These are phyloP conservation scores for Suhomyces anneliseae DNA, from an alignment of 1,139 yeast species.

Conservation along the genomic window DNA sequence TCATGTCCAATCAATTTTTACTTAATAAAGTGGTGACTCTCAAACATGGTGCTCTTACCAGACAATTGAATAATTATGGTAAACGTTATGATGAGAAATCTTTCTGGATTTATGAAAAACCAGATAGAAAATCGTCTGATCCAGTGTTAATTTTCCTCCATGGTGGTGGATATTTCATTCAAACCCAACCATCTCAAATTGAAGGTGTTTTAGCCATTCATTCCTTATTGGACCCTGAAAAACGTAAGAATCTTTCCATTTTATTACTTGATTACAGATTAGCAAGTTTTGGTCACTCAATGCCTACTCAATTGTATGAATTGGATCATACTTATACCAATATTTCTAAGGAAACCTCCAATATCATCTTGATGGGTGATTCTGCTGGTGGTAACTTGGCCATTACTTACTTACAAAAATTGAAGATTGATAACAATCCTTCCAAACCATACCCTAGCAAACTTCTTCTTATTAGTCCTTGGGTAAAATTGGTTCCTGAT, in stretches of 20 bases:
- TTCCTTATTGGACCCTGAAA: slow-evolving; percentile 28
- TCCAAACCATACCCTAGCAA: slow-evolving; percentile 30
- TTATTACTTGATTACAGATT: slow-evolving; percentile 42
- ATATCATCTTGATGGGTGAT: slow-evolving; percentile 40
- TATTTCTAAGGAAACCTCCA: slow-evolving; percentile 29
- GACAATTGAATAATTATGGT: slow-evolving; percentile 31
- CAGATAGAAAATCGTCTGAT: slow-evolving; percentile 27
- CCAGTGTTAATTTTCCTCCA: slow-evolving; percentile 42
- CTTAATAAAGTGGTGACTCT: slow-evolving; percentile 9
- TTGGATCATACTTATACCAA: slow-evolving; percentile 30
- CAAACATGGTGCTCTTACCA: slow-evolving; percentile 8
- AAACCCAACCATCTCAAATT: slow-evolving; percentile 36
- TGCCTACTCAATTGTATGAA: slow-evolving; percentile 40
- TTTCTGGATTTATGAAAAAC: slow-evolving; percentile 38
- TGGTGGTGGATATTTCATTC: slow-evolving; percentile 46
- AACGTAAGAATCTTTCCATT: slow-evolving; percentile 29
- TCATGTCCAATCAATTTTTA: slow-evolving; percentile 2
- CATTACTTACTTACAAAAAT: slow-evolving; percentile 28
- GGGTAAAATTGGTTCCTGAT: slow-evolving; percentile 31
- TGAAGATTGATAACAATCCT: slow-evolving; percentile 15
- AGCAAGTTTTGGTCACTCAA: slow-evolving; percentile 29
- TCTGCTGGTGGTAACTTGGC: slow-evolving; percentile 46
- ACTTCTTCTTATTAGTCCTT: slow-evolving; percentile 39
- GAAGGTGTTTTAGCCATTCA: slow-evolving; percentile 32
- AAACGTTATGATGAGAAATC: slow-evolving; percentile 33